Evolutionary conservation across 352 stramenopile genomes (phyloP).

Genomic region (Phytophthora cryptogea): DNA sequence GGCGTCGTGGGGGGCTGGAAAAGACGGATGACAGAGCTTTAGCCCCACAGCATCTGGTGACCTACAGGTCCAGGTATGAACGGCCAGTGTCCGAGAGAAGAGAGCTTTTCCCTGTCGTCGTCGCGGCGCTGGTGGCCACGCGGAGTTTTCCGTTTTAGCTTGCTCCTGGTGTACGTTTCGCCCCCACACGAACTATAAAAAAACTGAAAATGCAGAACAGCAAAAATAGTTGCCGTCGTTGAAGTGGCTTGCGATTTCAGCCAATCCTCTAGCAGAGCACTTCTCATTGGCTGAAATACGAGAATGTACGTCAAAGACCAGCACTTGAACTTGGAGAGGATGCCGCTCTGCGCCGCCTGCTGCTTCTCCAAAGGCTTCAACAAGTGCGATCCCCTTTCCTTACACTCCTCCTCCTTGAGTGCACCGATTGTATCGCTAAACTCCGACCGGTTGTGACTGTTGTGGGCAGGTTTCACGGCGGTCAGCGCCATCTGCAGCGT

Average conservation of each 20-base stretch:
- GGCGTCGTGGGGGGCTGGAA: not conserved
- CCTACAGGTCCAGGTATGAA: constrained; percentile 15
- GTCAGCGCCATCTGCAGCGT: constrained; percentile 48
- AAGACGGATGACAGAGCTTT: constrained; percentile 10
- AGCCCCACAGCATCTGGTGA: constrained; percentile 22
- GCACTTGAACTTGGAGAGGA: constrained; percentile 33
- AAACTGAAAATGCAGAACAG: too few relatives aligned
- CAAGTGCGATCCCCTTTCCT: constrained; percentile 41
- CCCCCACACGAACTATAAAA: constrained; percentile 1
- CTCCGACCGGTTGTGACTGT: constrained; percentile 24
- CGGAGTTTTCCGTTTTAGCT: constrained; percentile 31
- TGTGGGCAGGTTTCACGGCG: constrained; percentile 59
- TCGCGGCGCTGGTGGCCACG: constrained; percentile 1
- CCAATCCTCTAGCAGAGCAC: constrained; percentile 1
- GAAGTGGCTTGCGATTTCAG: constrained; percentile 17
- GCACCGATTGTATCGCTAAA: not conserved
- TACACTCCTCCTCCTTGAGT: not conserved
- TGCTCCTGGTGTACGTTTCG: constrained; percentile 16
- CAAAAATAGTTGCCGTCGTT: constrained; percentile 22
- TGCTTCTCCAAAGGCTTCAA: constrained; percentile 78
- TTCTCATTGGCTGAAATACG: constrained; percentile 33
- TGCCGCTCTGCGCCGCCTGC: constrained; percentile 79
- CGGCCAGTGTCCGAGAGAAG: constrained; percentile 2
- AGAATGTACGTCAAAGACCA: constrained; percentile 8
- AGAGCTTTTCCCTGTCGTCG: constrained; percentile 8